Base-by-base conservation (phyloP, 2,329 filamentous ascomycete genomes). In the Alternaria burnsii region DNA sequence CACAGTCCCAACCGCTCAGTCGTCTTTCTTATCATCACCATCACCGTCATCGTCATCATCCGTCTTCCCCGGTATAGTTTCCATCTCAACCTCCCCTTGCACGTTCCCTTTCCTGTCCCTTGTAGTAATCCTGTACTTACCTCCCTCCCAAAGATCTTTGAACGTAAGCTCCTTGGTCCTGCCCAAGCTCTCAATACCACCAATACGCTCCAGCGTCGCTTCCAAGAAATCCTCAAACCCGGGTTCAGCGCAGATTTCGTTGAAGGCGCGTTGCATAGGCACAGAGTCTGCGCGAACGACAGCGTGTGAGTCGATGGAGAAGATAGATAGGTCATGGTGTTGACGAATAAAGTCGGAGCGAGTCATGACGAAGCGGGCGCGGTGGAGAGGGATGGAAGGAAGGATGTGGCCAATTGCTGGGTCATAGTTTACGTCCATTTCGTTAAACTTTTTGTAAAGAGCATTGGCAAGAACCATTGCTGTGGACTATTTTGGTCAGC, bases 121-220 rank as follows among this genome's bases (percentile, higher is more conserved):
- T 9, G 69, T 73, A 11, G 71, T 77, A 41, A 79, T 61, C 58
- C 65, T 72, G 50, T 97, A 97, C 77, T 90, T 90, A 2, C 93
- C 93, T 12, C 91, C 89, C 32, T 94, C 83, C 73, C 95, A 94
- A 40, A 98, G 83, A 78, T 98, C 95, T 82, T 99, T 99, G 66
- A 97, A 91, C 1, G 97, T 96, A 53, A 99, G 78, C 80, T 99
- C 95, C 63, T 94, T 88, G n/a, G 95, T 99, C 64, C 95, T 85
- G 36, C 94, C 94, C 63, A 99, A 84, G 72, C 90, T 94, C 83
- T 99, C 95, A 75, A 99, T 99, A 66, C 91, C 94, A n/a, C 85
- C 81, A 68, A 99, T 99, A 22, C 95, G 87, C 59, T 94, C 86
- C 24, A 97, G 82, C 0, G 95, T 98, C 3, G 86, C 89, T 62